Conservation (phyloP, 371 early-diverging fungal genomes). For the Funneliformis caledonium region DNA sequence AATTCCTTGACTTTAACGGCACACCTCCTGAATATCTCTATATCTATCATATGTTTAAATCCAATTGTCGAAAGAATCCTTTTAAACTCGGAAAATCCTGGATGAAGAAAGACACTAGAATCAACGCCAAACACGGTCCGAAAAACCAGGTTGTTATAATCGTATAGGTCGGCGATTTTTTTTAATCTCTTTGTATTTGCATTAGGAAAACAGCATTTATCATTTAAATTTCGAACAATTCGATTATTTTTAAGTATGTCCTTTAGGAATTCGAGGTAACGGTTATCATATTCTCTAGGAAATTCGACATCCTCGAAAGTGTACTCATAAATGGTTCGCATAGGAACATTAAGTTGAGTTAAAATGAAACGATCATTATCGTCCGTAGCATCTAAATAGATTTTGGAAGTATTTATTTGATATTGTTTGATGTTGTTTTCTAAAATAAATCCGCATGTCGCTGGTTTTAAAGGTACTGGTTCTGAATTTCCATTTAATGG, state of each 20-base stretch:
- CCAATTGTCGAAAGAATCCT: background rate
- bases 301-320: constrained; percentile 6
- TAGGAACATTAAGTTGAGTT: background rate
- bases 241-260: background rate
- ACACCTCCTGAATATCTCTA: background rate
- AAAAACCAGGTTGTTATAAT: constrained; percentile 14
- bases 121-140: background rate
- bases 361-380: background rate
- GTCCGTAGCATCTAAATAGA: background rate
- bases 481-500: too few species aligned
- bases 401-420: background rate
- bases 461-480: too few species aligned
- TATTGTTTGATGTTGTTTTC: too few species aligned
- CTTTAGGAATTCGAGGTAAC: background rate
- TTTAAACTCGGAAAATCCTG: background rate
- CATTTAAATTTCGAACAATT: constrained; percentile 8
- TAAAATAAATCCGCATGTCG: too few species aligned
- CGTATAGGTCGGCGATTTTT: background rate
- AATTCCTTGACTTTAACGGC: constrained; percentile 10
- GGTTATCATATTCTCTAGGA: background rate
- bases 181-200: background rate
- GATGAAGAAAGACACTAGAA: background rate
- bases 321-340: background rate
- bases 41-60: background rate
- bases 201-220: background rate